Evolutionary conservation across 2,329 filamentous ascomycete genomes (phyloP).

Genomic region (Diplodia corticola): DNA sequence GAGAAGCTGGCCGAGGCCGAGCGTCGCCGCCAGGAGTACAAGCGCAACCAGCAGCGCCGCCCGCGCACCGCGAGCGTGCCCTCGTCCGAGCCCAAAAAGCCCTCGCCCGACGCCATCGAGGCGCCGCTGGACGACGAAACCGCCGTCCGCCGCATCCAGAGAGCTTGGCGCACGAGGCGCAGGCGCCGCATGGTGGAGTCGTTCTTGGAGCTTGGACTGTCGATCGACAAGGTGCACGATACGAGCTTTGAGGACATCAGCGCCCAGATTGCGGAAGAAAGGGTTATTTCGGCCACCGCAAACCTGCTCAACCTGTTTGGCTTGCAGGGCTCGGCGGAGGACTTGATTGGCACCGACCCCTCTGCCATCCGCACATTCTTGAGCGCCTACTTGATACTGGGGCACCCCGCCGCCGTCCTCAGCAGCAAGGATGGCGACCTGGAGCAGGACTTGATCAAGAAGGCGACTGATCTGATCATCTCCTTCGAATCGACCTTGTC

Average conservation of each 20-base stretch:
- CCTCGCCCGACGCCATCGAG: slow-evolving; percentile 27
- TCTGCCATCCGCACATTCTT: slow-evolving; percentile 73
- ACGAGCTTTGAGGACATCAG: slow-evolving; percentile 75
- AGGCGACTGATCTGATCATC: slow-evolving; percentile 74
- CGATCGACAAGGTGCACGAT: slow-evolving; percentile 68
- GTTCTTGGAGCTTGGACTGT: slow-evolving; percentile 67
- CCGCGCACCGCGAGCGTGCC: slow-evolving; percentile 58
- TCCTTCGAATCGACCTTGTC: slow-evolving; percentile 74
- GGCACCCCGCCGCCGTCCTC: slow-evolving; percentile 75
- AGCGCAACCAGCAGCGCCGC: slow-evolving; percentile 54
- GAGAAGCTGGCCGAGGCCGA: slow-evolving; percentile 78
- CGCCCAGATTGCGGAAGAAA: slow-evolving; percentile 65
- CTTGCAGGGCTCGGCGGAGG: slow-evolving; percentile 61
- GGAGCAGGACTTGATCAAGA: slow-evolving; percentile 71
- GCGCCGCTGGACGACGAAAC: slow-evolving; percentile 56
- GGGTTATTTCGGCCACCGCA: slow-evolving; percentile 65
- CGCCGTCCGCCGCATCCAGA: slow-evolving; percentile 67
- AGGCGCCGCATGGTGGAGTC: slow-evolving; percentile 63
- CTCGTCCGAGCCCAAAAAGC: slow-evolving; percentile 45
- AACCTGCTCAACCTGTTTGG: slow-evolving; percentile 69
- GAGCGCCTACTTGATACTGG: slow-evolving; percentile 76
- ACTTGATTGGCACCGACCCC: slow-evolving; percentile 64
- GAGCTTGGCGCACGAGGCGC: slow-evolving; percentile 64
- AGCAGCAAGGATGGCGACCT: slow-evolving; percentile 70
- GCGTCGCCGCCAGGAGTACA: slow-evolving; percentile 60